A percentile compares a stretch with the other conserved stretches of the same genome.
These are phyloP conservation scores for Massarina eburnea DNA, from an alignment of 2,329 filamentous ascomycete species.

Conservation along the genomic window DNA sequence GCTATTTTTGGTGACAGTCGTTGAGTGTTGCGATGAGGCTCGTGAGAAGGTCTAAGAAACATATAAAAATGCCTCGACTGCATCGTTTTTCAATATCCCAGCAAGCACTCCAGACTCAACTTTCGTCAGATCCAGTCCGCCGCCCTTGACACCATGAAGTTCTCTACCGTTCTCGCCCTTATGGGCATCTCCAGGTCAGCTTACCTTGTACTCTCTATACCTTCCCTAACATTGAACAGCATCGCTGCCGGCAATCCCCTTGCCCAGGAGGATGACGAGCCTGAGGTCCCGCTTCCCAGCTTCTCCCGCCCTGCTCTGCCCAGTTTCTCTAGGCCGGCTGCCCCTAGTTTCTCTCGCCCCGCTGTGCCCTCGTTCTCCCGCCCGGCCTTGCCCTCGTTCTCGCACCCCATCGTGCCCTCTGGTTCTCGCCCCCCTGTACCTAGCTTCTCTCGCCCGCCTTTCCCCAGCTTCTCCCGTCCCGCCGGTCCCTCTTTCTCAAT, in stretches of 20 bases:
- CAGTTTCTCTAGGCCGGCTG: slow-evolving; percentile 10
- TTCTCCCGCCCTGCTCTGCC: slow-evolving; percentile 12
- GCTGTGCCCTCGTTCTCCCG: slow-evolving; percentile 1
- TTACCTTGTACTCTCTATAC: neutral
- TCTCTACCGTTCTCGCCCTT: slow-evolving; percentile 21
- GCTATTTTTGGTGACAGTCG: slow-evolving; percentile 6
- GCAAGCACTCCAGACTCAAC: slow-evolving; percentile 11
- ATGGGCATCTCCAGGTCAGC: slow-evolving; percentile 23
- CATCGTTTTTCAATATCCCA: slow-evolving; percentile 1
- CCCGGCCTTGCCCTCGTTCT: slow-evolving; percentile 9
- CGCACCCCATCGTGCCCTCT: slow-evolving; percentile 1
- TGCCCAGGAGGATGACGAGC: slow-evolving; percentile 16
- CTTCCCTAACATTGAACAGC: slow-evolving; percentile 7
- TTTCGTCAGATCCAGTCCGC: slow-evolving; percentile 5
- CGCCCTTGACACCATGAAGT: slow-evolving; percentile 25
- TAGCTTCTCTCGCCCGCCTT: slow-evolving; percentile 4
- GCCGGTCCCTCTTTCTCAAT: slow-evolving; percentile 8
- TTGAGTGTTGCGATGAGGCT: slow-evolving; percentile 1
- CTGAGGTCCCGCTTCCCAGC: slow-evolving; percentile 9
- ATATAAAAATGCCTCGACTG: slow-evolving; percentile 12
- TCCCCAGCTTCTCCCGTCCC: slow-evolving; percentile 7
- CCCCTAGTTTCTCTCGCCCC: slow-evolving; percentile 8
- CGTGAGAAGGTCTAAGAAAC: neutral
- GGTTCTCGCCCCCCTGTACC: neutral
- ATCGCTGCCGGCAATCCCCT: slow-evolving; percentile 18